Conservation (phyloP, 2,329 filamentous ascomycete genomes). For the Thielaviopsis populi region DNA sequence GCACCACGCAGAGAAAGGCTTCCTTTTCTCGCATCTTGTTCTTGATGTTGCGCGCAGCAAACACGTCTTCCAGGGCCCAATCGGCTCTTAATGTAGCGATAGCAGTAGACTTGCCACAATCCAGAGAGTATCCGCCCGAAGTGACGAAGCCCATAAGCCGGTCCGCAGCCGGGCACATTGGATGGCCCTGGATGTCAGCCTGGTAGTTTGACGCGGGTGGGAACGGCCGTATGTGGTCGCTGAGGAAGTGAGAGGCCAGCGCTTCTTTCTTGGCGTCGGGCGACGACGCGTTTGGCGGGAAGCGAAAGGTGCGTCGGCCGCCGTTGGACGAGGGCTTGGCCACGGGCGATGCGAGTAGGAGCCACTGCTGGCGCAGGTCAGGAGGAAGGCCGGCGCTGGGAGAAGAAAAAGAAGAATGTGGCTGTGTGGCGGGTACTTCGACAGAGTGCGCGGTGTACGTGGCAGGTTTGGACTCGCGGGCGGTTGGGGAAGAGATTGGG, state of each 20-base stretch:
- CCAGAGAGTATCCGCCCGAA: slow-evolving; percentile 67
- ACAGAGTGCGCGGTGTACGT: slow-evolving; percentile 19
- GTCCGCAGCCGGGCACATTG: slow-evolving; percentile 53
- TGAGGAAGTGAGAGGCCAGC: slow-evolving; percentile 34
- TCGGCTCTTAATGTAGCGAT: slow-evolving; percentile 46
- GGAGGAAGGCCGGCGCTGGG: slow-evolving; percentile 25
- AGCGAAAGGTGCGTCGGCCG: slow-evolving; percentile 19
- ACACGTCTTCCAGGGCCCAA: slow-evolving; percentile 1
- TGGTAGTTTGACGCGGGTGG: slow-evolving; percentile 25
- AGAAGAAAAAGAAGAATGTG: slow-evolving; percentile 30
- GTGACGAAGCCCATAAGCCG: slow-evolving; percentile 87
- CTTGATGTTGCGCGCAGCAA: slow-evolving; percentile 14
- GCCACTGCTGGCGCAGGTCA: slow-evolving; percentile 55
- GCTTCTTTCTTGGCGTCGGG: slow-evolving; percentile 30
- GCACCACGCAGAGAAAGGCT: slow-evolving; percentile 56
- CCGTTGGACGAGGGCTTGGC: slow-evolving; percentile 18
- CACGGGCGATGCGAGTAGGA: slow-evolving; percentile 31
- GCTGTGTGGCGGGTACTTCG: slow-evolving; percentile 34
- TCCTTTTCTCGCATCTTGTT: slow-evolving; percentile 26
- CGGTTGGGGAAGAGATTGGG: slow-evolving; percentile 19
- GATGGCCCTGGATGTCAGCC: slow-evolving; percentile 35
- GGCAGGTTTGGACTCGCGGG: no score
- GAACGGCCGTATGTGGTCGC: slow-evolving; percentile 23
- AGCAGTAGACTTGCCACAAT: slow-evolving; percentile 58
- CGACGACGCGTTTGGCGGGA: background rate